These are phyloP conservation scores for Haplosporangium sp. DNA, from an alignment of 371 early-diverging fungal species.

Conservation along the genomic window DNA sequence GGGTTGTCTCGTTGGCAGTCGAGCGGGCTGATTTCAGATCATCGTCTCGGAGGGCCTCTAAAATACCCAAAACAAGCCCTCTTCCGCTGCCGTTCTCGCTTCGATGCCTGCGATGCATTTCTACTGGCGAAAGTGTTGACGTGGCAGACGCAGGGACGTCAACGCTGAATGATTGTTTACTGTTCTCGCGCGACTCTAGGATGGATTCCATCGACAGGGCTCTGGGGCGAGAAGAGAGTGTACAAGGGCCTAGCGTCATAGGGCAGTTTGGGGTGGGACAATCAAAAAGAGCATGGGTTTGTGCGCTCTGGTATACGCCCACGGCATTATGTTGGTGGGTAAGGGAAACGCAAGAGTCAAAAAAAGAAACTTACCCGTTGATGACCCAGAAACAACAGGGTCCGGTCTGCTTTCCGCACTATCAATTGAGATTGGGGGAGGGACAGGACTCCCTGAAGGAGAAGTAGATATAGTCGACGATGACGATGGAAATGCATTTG, in stretches of 20 bases:
- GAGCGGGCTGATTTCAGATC: slow-evolving; percentile 5
- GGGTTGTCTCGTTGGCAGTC: neutral
- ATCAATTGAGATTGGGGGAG: too few relatives aligned
- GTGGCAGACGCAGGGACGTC: neutral
- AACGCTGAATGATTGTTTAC: neutral
- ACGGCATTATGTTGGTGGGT: slow-evolving; percentile 6
- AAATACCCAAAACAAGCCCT: slow-evolving; percentile 19
- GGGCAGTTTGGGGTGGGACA: slow-evolving; percentile 14
- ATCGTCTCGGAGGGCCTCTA: slow-evolving; percentile 35
- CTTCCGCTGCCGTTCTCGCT: slow-evolving; percentile 23
- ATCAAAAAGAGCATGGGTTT: slow-evolving; percentile 4
- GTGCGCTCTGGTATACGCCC: slow-evolving; percentile 6
- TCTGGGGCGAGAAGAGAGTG: slow-evolving; percentile 26
- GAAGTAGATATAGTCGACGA: too few relatives aligned
- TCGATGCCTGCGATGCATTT: slow-evolving; percentile 14
- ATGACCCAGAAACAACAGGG: too few relatives aligned
- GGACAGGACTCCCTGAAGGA: too few relatives aligned
- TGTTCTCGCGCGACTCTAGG: slow-evolving; percentile 13
- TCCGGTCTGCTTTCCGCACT: too few relatives aligned
- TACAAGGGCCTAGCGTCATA: slow-evolving; percentile 17
- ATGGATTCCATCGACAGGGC: slow-evolving; percentile 28
- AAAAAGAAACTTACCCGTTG: neutral
- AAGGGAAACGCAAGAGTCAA: neutral
- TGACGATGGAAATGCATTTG: too few relatives aligned
- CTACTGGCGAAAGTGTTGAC: slow-evolving; percentile 2